A percentile compares a stretch with the other conserved stretches of the same genome.
Conservation (phyloP, 2,329 filamentous ascomycete genomes). For the Colletotrichum noveboracense region DNA sequence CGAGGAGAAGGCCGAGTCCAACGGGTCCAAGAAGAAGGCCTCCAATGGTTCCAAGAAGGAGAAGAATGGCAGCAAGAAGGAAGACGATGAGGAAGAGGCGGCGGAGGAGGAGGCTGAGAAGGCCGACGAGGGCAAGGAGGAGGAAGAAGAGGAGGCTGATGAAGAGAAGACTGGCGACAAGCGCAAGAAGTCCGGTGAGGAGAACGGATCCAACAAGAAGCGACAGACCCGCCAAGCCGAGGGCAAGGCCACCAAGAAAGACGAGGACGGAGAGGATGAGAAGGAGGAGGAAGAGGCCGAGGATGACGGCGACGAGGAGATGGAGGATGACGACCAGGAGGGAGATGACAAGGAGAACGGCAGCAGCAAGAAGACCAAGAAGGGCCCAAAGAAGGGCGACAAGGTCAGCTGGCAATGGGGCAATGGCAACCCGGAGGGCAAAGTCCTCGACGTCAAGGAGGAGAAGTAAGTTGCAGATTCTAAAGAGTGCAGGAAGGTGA, state of each 20-base stretch:
- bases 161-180: constrained; percentile 21
- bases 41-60: constrained; percentile 15
- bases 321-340: constrained; percentile 13
- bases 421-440: constrained; percentile 45
- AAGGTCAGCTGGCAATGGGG: constrained; percentile 55
- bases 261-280: constrained; percentile 1
- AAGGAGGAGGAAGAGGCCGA: constrained; percentile 17
- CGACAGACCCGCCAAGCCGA: constrained; percentile 24
- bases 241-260: constrained; percentile 23
- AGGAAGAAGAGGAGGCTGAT: constrained; percentile 24
- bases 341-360: constrained; percentile 7
- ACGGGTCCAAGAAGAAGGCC: constrained; percentile 10
- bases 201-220: constrained; percentile 26
- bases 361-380: constrained; percentile 25
- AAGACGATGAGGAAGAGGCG: constrained; percentile 28
- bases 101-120: constrained; percentile 24
- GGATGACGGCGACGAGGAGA: constrained; percentile 17
- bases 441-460: constrained; percentile 48
- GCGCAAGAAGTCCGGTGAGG: constrained; percentile 12
- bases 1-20: not conserved
- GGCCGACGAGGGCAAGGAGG: constrained; percentile 26
- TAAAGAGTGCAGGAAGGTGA: no score
- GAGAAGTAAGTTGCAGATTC: constrained; percentile 38
- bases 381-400: constrained; percentile 42
- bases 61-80: constrained; percentile 24